Conservation (phyloP, 2,329 filamentous ascomycete species). For the Trichoderma citrinoviride region DNA sequence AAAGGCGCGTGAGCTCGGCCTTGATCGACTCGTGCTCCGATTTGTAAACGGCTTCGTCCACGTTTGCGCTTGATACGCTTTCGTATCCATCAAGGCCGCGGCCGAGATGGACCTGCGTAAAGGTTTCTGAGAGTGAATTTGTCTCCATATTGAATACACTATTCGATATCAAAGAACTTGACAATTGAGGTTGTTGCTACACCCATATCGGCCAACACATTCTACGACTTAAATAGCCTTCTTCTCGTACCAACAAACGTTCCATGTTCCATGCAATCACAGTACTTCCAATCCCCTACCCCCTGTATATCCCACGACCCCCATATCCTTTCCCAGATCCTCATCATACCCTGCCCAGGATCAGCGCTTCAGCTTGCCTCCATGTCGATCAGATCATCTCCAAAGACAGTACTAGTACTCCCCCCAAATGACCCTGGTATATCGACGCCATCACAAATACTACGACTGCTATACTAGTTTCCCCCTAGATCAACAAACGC, state of each 20-base stretch:
- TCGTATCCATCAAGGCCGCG: conserved; percentile 10
- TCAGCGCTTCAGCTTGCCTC: conserved; percentile 1
- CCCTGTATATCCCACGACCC: neutral
- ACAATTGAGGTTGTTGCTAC: neutral
- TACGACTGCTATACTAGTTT: neutral
- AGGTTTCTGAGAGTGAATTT: neutral
- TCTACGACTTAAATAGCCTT: neutral
- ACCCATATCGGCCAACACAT: neutral
- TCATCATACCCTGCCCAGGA: neutral
- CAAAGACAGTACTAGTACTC: neutral
- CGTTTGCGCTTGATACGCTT: neutral
- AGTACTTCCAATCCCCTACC: neutral
- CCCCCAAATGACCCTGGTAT: neutral
- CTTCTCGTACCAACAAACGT: neutral
- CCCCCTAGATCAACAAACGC: neutral
- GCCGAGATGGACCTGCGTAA: conserved; percentile 27
- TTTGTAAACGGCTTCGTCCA: conserved; percentile 12
- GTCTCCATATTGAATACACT: too few species aligned
- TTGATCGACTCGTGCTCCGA: conserved; percentile 26
- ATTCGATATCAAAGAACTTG: neutral
- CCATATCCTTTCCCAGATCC: too few species aligned
- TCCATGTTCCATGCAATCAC: neutral
- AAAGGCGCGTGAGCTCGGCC: conserved; percentile 26
- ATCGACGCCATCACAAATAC: neutral
- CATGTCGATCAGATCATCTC: neutral